These are phyloP conservation scores for Nannizzia gypsea DNA, from an alignment of 2,329 filamentous ascomycete species.

Conservation along the genomic window DNA sequence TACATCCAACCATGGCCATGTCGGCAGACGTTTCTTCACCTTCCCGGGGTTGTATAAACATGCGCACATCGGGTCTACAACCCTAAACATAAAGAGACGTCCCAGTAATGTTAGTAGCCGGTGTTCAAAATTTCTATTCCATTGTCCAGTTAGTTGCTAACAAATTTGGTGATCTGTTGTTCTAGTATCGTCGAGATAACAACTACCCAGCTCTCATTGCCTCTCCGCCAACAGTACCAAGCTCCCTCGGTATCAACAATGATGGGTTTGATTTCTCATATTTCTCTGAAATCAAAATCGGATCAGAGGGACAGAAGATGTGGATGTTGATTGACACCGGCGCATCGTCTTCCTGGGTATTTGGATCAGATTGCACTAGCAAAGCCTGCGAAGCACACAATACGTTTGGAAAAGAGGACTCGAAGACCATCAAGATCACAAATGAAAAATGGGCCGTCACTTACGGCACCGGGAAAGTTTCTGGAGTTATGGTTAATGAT, in stretches of 20 bases:
- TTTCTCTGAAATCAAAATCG: slow-evolving; percentile 41
- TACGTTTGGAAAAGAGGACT: slow-evolving; percentile 55
- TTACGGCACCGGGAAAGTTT: slow-evolving; percentile 68
- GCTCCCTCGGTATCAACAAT: slow-evolving; percentile 42
- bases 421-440: slow-evolving; percentile 48
- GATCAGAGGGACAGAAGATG: slow-evolving; percentile 39
- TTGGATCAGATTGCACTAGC: slow-evolving; percentile 56
- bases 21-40: slow-evolving; percentile 11
- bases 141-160: not conserved
- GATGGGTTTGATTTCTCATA: slow-evolving; percentile 46
- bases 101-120: slow-evolving; percentile 16
- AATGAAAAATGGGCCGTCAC: slow-evolving; percentile 50
- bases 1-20: slow-evolving; percentile 14
- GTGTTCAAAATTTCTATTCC: not conserved
- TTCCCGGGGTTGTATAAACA: slow-evolving; percentile 9
- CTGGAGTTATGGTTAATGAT: slow-evolving; percentile 55
- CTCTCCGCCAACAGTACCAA: slow-evolving; percentile 28
- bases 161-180: slow-evolving; percentile 6
- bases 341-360: slow-evolving; percentile 66
- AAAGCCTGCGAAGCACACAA: slow-evolving; percentile 58
- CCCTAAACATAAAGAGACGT: slow-evolving; percentile 29
- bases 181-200: slow-evolving; percentile 36
- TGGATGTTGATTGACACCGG: slow-evolving; percentile 46
- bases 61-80: slow-evolving; percentile 16
- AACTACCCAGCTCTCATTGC: slow-evolving; percentile 35